Base-by-base conservation (phyloP, 768 basidiomycete species). In the Auriscalpium microsporum region DNA sequence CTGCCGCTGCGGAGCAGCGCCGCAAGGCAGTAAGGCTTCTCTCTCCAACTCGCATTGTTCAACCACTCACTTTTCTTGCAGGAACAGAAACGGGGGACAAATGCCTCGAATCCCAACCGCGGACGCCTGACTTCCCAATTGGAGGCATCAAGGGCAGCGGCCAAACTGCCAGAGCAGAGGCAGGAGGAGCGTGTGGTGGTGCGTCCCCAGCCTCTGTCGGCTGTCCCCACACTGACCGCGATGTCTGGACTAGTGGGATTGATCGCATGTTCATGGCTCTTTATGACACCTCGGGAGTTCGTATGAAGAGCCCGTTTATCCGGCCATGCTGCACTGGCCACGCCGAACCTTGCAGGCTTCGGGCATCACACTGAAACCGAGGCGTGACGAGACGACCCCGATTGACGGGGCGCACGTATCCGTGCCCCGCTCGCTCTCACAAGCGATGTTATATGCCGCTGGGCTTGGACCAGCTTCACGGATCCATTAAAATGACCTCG, bases 171-270 rank as follows among this genome's bases (percentile, higher is more conserved):
- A 58, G 68, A 74, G 63, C 63, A 68, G 60, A 68, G 67, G 58
- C 68, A 71, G 62, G 70, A 75, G 62, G 73, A 71, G 51, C 62
- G 57, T 51, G 68, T 77, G 60, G 74, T 79, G 74, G 77, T 78
- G 61, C 65, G 76, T 68, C 56, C 64, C 60, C 28, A 28, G 28
- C 64, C 56, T 57, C 54, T 51, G 59, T 55, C 50, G 55, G 50
- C 16, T 54, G 53, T 53, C 57, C 45, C 52, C 28, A 34, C 53
- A 53, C 65, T 66, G 68, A 71, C 64, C 64, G 62, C 59, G 53
- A 52, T n/a, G 62, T 61, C 64, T 58, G 62, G 58, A 52, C 45
- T 60, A 78, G 75, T 77, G 76, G 74, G 76, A 78, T 55, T 76
- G 64, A 71, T 40, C 36, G 14, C 42, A 16, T 13, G 16, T 13